These are phyloP conservation scores for Hypoxylon sp. DNA, from an alignment of 2,329 filamentous ascomycete genomes.

Conservation along the genomic window DNA sequence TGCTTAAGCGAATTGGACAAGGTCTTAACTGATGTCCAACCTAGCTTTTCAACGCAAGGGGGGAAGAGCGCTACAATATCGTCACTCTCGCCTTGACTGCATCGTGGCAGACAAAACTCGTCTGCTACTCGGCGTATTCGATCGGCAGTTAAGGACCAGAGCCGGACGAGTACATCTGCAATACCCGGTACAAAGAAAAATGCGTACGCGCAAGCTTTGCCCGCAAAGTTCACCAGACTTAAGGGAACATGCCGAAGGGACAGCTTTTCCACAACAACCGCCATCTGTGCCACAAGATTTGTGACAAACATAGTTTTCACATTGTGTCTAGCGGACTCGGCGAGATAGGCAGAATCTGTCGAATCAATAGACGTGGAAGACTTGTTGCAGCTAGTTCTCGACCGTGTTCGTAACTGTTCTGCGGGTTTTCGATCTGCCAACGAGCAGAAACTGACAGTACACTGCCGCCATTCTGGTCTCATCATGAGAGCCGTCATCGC, in stretches of 20 bases:
- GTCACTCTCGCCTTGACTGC: constrained; percentile 70
- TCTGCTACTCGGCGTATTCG: constrained; percentile 79
- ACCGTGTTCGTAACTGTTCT: constrained; percentile 63
- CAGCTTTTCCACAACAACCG: constrained; percentile 90
- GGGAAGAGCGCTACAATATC: constrained; percentile 80
- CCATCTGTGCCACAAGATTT: constrained; percentile 86
- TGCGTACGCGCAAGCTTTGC: constrained; percentile 91
- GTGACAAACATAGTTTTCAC: constrained; percentile 88
- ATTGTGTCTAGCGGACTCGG: constrained; percentile 85
- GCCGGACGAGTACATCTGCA: constrained; percentile 83
- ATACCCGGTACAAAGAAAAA: constrained; percentile 94
- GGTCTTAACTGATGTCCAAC: constrained; percentile 68
- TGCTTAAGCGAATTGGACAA: constrained; percentile 73
- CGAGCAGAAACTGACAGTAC: constrained; percentile 77
- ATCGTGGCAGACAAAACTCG: constrained; percentile 75
- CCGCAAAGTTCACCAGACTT: constrained; percentile 86
- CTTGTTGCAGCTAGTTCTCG: constrained; percentile 66
- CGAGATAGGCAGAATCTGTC: constrained; percentile 64
- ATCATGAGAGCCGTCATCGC: constrained; percentile 87
- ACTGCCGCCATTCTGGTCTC: constrained; percentile 86
- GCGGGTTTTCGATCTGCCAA: constrained; percentile 68
- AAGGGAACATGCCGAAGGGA: constrained; percentile 77
- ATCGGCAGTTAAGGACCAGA: constrained; percentile 82
- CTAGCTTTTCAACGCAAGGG: constrained; percentile 70
- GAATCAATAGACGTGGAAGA: constrained; percentile 78